A percentile compares a stretch with the other conserved stretches of the same genome.
phyloP scores from a whole-genome alignment of 2,329 filamentous ascomycete genomes.

The Sporothrix curviconia region DNA sequence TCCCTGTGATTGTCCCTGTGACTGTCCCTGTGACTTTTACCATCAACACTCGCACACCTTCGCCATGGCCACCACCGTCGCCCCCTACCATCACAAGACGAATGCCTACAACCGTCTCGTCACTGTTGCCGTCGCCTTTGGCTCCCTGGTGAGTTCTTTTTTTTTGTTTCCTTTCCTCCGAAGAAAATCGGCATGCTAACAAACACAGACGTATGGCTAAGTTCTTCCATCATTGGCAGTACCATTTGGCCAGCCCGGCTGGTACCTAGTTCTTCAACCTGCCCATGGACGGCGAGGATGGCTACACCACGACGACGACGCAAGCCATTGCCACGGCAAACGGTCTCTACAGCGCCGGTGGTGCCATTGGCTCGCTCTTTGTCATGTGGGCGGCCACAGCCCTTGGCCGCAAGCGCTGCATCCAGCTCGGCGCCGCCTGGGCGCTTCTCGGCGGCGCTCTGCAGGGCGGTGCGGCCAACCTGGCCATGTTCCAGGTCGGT shows the following conservation, averaged over 20 bases:
- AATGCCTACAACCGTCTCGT: constrained; percentile 30
- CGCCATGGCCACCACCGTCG: background rate
- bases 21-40: background rate
- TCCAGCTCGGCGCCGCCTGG: constrained; percentile 39
- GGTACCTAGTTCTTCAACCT: constrained; percentile 44
- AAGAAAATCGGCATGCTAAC: background rate
- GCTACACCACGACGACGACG: constrained; percentile 40
- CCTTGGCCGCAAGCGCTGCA: constrained; percentile 38
- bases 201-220: constrained; percentile 42
- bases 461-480: constrained; percentile 38
- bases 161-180: background rate
- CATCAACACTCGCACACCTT: background rate
- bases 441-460: constrained; percentile 40
- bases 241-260: constrained; percentile 48
- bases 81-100: background rate
- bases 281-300: constrained; percentile 34
- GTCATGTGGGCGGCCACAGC: constrained; percentile 43
- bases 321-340: constrained; percentile 38
- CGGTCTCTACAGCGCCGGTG: constrained; percentile 30
- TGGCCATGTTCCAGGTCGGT: constrained; percentile 39
- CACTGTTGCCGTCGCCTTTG: constrained; percentile 31
- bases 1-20: constrained; percentile 3
- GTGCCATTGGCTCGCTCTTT: constrained; percentile 39
- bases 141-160: constrained; percentile 25
- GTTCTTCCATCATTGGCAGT: constrained; percentile 43